Percentiles rank a stretch among this genome's conserved stretches.
phyloP scores from a whole-genome alignment of 2,329 filamentous ascomycete genomes.

The Beauveria caledonica region DNA sequence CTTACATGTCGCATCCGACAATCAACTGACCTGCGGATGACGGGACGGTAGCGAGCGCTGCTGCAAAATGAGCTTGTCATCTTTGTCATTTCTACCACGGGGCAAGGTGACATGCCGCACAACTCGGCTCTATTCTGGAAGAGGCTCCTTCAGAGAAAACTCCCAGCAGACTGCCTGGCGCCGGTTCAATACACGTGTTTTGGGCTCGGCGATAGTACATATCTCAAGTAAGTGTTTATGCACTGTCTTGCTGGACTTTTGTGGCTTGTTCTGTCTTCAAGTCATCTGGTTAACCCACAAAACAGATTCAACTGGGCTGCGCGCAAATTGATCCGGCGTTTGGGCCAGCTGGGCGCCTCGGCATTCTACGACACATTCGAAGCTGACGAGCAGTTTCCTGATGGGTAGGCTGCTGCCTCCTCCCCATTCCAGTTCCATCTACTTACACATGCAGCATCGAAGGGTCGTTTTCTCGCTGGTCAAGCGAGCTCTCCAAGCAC shows the following conservation, averaged over 20 bases:
- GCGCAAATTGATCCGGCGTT: constrained; percentile 75
- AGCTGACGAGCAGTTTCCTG: constrained; percentile 86
- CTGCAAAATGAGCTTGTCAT: constrained; percentile 53
- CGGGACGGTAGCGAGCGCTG: constrained; percentile 37
- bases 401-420: constrained; percentile 55
- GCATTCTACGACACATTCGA: constrained; percentile 74
- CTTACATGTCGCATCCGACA: background rate
- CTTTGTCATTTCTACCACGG: constrained; percentile 84
- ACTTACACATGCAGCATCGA: constrained; percentile 52
- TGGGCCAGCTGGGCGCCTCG: constrained; percentile 73
- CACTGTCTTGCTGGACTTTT: background rate
- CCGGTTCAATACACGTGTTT: constrained; percentile 73
- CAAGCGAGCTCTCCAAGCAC: constrained; percentile 54
- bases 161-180: constrained; percentile 61
- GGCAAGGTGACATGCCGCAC: constrained; percentile 84
- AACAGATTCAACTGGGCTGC: constrained; percentile 84
- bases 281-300: background rate
- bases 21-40: background rate
- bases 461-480: constrained; percentile 74
- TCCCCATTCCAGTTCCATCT: background rate
- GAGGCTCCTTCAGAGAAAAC: constrained; percentile 67
- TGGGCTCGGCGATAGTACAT: constrained; percentile 90
- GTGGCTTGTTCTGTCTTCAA: background rate
- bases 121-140: constrained; percentile 83
- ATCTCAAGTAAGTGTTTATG: constrained; percentile 61